A percentile compares a stretch with the other conserved stretches of the same genome.
phyloP scores from a whole-genome alignment of 2,329 filamentous ascomycete genomes.

The Microsporum audouinii region DNA sequence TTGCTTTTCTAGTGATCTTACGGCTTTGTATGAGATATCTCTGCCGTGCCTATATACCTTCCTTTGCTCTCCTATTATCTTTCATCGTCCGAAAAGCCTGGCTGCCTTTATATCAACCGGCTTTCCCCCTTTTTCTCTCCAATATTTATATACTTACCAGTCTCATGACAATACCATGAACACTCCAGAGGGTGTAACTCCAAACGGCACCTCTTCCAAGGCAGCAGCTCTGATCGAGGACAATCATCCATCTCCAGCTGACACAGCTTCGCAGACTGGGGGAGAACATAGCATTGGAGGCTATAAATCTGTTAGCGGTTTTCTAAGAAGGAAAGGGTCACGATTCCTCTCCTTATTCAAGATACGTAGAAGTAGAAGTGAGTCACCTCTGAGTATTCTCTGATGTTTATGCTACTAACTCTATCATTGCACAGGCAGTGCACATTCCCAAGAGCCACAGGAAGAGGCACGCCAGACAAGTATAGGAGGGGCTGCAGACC shows the following conservation, averaged over 20 bases:
- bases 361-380: slow-evolving; percentile 21
- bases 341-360: slow-evolving; percentile 29
- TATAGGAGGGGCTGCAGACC: not conserved
- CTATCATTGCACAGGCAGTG: not conserved
- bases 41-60: not conserved
- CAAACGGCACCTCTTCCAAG: not conserved
- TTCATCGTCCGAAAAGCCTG: not conserved
- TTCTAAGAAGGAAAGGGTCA: slow-evolving; percentile 27
- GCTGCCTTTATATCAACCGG: not conserved
- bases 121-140: not conserved
- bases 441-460: not conserved
- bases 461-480: not conserved
- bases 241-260: slow-evolving; percentile 9
- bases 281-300: slow-evolving; percentile 2
- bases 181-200: not conserved
- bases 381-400: not conserved
- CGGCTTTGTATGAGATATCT: not conserved
- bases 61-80: not conserved
- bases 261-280: slow-evolving; percentile 13
- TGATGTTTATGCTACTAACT: not conserved
- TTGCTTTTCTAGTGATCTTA: not conserved
- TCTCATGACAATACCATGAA: slow-evolving; percentile 2
- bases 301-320: slow-evolving; percentile 21
- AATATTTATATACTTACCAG: slow-evolving; percentile 6
- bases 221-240: not conserved